Percentiles rank a stretch among this genome's conserved stretches.
phyloP scores from a whole-genome alignment of 2,329 filamentous ascomycete genomes.

The Elsinoe batatas region DNA sequence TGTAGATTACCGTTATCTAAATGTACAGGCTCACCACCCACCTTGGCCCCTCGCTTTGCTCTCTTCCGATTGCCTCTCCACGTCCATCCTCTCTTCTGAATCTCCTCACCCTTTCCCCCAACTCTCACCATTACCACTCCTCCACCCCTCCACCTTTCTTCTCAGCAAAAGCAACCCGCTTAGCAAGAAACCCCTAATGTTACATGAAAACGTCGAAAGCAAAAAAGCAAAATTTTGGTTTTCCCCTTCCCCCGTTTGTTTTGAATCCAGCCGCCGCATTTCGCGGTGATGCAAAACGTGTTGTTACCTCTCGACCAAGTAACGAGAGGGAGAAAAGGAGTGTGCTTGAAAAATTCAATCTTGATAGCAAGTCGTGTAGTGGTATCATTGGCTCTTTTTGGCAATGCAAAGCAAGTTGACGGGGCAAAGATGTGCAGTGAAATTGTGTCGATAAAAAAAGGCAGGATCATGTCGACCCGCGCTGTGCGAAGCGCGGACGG shows the following conservation, averaged over 20 bases:
- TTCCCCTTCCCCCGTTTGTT: not conserved
- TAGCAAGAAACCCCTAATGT: not conserved
- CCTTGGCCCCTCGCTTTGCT: not conserved
- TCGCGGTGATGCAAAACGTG: not conserved
- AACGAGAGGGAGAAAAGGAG: not conserved
- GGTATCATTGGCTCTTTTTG: not conserved
- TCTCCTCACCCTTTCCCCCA: not conserved
- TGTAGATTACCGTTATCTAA: constrained; percentile 10
- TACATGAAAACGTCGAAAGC: not conserved
- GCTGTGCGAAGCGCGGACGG: not conserved
- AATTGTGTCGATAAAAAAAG: not conserved
- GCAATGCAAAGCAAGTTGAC: not conserved
- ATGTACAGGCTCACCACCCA: constrained; percentile 4
- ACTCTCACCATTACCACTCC: not conserved
- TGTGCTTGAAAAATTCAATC: not conserved
- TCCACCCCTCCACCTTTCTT: not conserved
- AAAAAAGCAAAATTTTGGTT: not conserved
- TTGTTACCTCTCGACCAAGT: not conserved
- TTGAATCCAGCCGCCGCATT: not conserved
- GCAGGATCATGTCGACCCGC: not conserved
- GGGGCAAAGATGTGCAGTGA: not conserved
- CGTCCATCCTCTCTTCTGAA: not conserved
- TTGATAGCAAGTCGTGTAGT: not conserved
- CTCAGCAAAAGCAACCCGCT: not conserved
- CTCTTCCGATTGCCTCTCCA: not conserved